Evolutionary conservation across 192 early-diverging fungal species (phyloP).

Genomic region (Tieghemiomyces parasiticus): DNA sequence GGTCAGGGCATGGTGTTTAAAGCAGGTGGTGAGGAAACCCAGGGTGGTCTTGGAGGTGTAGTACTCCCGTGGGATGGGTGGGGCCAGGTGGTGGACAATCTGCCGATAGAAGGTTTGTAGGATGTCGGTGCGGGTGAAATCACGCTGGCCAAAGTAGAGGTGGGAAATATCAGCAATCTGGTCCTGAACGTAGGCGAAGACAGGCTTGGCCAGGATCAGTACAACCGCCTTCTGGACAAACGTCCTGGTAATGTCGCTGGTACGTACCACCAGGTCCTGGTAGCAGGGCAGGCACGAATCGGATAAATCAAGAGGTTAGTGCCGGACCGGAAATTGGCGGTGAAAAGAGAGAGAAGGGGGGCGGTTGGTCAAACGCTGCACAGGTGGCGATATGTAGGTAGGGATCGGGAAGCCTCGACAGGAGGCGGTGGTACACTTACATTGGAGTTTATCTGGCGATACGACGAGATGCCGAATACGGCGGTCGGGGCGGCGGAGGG

Average conservation of each 20-base stretch:
- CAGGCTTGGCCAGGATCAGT: constrained; percentile 5
- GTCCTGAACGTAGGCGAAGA: constrained; percentile 8
- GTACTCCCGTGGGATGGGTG: constrained; percentile 8
- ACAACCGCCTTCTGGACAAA: constrained; percentile 11
- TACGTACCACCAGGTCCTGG: not conserved
- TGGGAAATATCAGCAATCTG: not conserved
- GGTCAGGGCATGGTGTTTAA: not conserved
- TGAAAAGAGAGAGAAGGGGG: too few relatives aligned
- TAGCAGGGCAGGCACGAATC: too few relatives aligned
- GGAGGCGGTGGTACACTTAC: too few relatives aligned
- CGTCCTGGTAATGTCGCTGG: constrained; percentile 10
- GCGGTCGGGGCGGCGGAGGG: not conserved
- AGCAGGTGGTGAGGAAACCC: not conserved
- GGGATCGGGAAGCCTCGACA: too few relatives aligned
- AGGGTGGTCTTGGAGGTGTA: constrained; percentile 7
- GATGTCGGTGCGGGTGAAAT: constrained; percentile 3
- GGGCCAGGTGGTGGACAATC: not conserved
- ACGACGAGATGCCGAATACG: constrained; percentile 6
- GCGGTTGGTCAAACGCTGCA: too few relatives aligned
- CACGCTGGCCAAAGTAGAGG: constrained; percentile 7
- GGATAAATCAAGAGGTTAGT: too few relatives aligned
- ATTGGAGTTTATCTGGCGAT: constrained; percentile 8
- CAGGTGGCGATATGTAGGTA: too few relatives aligned
- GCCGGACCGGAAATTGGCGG: too few relatives aligned
- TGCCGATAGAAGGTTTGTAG: constrained; percentile 2